Evolutionary conservation across 2,329 filamentous ascomycete species (phyloP), one percentile per base, ranked within the genome.

Genomic region (Ceratocystis destructans): DNA sequence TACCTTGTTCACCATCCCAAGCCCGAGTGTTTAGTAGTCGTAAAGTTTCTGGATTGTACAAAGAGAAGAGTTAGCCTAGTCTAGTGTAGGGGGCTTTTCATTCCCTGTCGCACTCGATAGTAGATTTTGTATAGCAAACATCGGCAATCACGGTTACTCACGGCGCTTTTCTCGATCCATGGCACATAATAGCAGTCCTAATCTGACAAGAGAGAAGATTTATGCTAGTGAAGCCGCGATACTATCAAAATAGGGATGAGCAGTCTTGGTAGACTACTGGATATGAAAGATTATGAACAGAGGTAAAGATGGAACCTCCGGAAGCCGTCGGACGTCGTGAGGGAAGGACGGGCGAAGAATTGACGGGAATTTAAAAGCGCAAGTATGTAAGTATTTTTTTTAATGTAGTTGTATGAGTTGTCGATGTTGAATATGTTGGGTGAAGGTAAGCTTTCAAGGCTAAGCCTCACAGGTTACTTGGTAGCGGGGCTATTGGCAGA

Each of bases 1-100:
- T 74, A 96, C 93, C 89, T 80, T 83, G 86, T 72, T 96, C 90
- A 73, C 90, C 92, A 74, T 88, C 82, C 94, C 94, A 99, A 69
- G 88, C 89, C 77, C 85, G 84, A 74, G 86, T 83, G 76, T 99
- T 99, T 73, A 95, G 80, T 78, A 88, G 84, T 80, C 91, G 89
- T 78, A 97, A 82, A 65, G 59, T 63, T 59, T 68, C 66, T 68
- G 31, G 20, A 17, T n/a, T 4, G 7, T 45, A 17, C 7, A 55
- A 57, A 31, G 15, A n/a, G 44, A 15, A 25, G 5, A 1, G 48
- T 53, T 28, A 53, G 48, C 20, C 2, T 53, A 12, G 1, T 41
- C 37, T 41, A 41, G 10, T 12, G 3, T 41, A 8, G 8, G 37
- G 12, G 12, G 4, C 10, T 41, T 41, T 41, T 41, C 12, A 3